Evolutionary conservation across 2,329 filamentous ascomycete genomes (phyloP).

Genomic region (Endothia cerciana): DNA sequence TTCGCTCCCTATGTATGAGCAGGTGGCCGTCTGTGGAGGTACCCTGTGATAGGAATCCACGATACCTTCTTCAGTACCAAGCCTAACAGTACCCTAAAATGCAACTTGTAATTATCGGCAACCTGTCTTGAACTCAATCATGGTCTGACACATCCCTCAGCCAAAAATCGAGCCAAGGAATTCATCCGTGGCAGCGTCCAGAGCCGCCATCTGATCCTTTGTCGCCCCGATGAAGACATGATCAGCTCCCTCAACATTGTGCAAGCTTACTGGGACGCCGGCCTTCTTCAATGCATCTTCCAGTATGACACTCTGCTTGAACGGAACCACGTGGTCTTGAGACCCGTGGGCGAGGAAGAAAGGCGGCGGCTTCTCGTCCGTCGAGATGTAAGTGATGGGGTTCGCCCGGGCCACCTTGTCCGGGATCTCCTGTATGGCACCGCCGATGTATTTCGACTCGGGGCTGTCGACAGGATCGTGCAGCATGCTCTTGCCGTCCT

Average conservation of each 20-base stretch:
- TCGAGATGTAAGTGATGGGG: slow-evolving; percentile 24
- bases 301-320: slow-evolving; percentile 21
- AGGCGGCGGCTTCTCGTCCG: slow-evolving; percentile 17
- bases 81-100: no score
- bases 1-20: no score
- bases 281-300: slow-evolving; percentile 18
- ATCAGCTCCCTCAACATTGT: slow-evolving; percentile 18
- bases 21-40: no score
- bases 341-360: slow-evolving; percentile 27
- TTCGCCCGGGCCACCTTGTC: slow-evolving; percentile 25
- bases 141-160: background rate
- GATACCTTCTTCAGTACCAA: no score
- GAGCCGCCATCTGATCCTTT: slow-evolving; percentile 21
- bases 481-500: slow-evolving; percentile 14
- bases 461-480: slow-evolving; percentile 24
- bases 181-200: slow-evolving; percentile 24
- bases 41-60: no score
- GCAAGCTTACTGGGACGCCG: slow-evolving; percentile 13
- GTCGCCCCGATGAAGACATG: slow-evolving; percentile 23
- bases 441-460: slow-evolving; percentile 25
- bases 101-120: no score
- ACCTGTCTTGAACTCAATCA: background rate
- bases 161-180: slow-evolving; percentile 19
- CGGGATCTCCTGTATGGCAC: slow-evolving; percentile 17
- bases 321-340: slow-evolving; percentile 23